Evolutionary conservation across 306 rosid species (phyloP).

Genomic region (Quercus gilva): DNA sequence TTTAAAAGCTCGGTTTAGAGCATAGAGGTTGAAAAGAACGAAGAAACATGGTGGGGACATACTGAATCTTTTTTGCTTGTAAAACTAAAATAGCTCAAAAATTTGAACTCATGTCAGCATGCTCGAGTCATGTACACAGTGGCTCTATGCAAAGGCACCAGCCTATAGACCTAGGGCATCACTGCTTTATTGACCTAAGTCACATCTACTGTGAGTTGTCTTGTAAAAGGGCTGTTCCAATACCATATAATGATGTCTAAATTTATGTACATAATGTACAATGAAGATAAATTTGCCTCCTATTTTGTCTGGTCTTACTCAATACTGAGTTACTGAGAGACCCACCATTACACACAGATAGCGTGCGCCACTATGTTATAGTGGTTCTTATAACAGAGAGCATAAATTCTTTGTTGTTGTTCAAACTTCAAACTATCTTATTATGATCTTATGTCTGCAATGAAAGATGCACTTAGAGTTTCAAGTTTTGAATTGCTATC

Average conservation of each 20-base stretch:
- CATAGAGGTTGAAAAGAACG: background rate
- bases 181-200: background rate
- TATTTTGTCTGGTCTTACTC: too few species aligned
- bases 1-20: background rate
- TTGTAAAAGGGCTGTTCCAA: background rate
- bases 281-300: too few species aligned
- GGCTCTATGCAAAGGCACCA: background rate
- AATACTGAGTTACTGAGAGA: too few species aligned
- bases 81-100: too few species aligned
- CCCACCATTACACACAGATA: too few species aligned
- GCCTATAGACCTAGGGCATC: background rate
- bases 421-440: too few species aligned
- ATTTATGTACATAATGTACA: background rate
- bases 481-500: too few species aligned
- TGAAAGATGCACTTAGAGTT: too few species aligned
- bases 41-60: background rate
- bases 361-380: background rate
- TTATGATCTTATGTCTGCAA: too few species aligned
- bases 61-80: background rate
- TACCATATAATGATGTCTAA: background rate
- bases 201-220: background rate
- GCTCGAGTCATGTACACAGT: background rate
- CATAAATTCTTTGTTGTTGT: too few species aligned
- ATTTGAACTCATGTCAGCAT: background rate
- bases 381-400: background rate